phyloP scores from a whole-genome alignment of 768 basidiomycete species.

The Pulveroboletus sp. region DNA sequence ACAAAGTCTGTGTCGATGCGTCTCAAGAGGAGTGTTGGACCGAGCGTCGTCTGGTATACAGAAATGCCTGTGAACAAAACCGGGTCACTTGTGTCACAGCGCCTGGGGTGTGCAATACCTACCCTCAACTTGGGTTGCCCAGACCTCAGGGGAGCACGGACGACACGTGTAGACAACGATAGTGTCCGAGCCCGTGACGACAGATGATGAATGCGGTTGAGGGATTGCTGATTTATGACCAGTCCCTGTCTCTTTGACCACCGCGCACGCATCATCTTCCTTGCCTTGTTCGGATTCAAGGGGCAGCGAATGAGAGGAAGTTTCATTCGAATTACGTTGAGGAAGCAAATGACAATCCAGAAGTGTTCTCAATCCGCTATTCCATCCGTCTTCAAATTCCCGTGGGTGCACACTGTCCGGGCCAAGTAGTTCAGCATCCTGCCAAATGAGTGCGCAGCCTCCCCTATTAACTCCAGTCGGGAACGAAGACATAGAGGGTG shows the following conservation, averaged over 20 bases:
- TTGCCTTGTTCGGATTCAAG: conserved; percentile 2
- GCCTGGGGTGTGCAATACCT: conserved; percentile 14
- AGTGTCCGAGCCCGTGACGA: conserved; percentile 20
- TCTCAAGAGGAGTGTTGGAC: conserved; percentile 54
- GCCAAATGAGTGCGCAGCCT: conserved; percentile 35
- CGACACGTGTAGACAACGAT: conserved; percentile 64
- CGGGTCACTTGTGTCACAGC: conserved; percentile 1
- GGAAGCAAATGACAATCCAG: conserved; percentile 7
- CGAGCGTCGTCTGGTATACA: conserved; percentile 69
- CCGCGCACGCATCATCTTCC: not conserved
- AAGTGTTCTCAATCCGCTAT: conserved; percentile 14
- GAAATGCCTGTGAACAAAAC: conserved; percentile 53
- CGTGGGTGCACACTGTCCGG: conserved; percentile 42
- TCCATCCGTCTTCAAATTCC: conserved; percentile 41
- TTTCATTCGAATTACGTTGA: conserved; percentile 4
- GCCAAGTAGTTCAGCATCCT: conserved; percentile 44
- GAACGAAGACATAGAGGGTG: conserved; percentile 9
- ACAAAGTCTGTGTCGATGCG: conserved; percentile 81
- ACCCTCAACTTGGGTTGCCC: conserved; percentile 73
- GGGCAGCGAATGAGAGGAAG: not conserved
- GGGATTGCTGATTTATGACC: conserved; percentile 2
- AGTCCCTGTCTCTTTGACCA: conserved; percentile 5
- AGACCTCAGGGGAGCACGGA: conserved; percentile 60
- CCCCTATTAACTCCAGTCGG: conserved; percentile 5
- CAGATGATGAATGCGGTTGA: conserved; percentile 3